Evolutionary conservation across 192 early-diverging fungal species (phyloP).

Genomic region (Coemansia guatemalensis): DNA sequence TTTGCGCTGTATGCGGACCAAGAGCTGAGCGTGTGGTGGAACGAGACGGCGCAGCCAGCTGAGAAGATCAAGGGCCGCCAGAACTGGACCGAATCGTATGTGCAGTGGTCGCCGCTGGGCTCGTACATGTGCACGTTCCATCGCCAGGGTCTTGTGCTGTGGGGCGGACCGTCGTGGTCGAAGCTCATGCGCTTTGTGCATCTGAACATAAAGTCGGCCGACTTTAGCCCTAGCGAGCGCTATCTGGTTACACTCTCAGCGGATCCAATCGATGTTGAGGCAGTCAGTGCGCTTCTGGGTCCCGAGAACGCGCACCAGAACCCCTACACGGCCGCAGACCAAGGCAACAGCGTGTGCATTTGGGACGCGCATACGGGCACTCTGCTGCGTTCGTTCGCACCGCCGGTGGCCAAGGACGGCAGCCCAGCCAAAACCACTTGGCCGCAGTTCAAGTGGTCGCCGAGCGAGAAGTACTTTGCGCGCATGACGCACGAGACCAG

Average conservation of each 20-base stretch:
- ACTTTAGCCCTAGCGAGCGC: conserved; percentile 94
- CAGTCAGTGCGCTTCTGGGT: conserved; percentile 32
- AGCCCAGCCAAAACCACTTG: conserved; percentile 63
- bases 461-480: conserved; percentile 93
- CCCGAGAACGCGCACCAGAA: conserved; percentile 65
- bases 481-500: conserved; percentile 71
- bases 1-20: conserved; percentile 85
- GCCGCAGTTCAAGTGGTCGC: conserved; percentile 96
- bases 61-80: conserved; percentile 58
- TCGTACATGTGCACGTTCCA: conserved; percentile 95
- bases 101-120: conserved; percentile 94
- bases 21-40: conserved; percentile 86
- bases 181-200: conserved; percentile 92
- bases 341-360: conserved; percentile 75
- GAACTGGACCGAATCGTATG: conserved; percentile 95
- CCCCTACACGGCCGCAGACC: conserved; percentile 67
- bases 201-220: conserved; percentile 83
- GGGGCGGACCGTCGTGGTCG: conserved; percentile 92
- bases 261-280: conserved; percentile 76
- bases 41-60: conserved; percentile 81
- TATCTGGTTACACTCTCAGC: conserved; percentile 89
- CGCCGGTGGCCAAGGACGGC: conserved; percentile 55
- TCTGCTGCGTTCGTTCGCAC: conserved; percentile 86
- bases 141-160: conserved; percentile 88
- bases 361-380: conserved; percentile 90